Evolutionary conservation across 768 basidiomycete species (phyloP).

Genomic region (Lactarius tabidus): DNA sequence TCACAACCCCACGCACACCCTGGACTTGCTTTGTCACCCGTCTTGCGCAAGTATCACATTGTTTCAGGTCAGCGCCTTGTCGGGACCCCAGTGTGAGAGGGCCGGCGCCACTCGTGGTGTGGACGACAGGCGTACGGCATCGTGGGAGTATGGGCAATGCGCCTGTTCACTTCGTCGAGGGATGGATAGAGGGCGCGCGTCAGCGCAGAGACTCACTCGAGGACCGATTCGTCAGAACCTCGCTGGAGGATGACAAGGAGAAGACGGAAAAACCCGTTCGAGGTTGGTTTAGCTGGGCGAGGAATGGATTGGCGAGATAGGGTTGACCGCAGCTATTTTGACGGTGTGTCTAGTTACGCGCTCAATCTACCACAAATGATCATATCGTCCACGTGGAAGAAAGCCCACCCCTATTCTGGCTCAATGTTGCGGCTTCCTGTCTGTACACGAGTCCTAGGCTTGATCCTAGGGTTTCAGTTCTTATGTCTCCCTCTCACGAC

Average conservation of each 20-base stretch:
- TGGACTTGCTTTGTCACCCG: constrained; percentile 9
- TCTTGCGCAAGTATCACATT: background rate
- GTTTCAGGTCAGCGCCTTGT: background rate
- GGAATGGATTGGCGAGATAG: background rate
- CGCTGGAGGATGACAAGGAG: constrained; percentile 3
- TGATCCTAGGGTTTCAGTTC: background rate
- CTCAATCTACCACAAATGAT: background rate
- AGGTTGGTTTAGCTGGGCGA: constrained; percentile 16
- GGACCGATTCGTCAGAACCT: constrained; percentile 25
- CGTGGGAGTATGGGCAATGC: constrained; percentile 60
- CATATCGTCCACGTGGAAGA: background rate
- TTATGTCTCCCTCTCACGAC: constrained; percentile 5
- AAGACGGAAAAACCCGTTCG: background rate
- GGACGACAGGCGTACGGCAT: constrained; percentile 70
- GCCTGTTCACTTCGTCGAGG: constrained; percentile 45
- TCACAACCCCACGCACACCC: constrained; percentile 35
- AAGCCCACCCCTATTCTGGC: background rate
- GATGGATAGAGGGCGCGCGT: constrained; percentile 32
- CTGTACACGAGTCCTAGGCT: background rate
- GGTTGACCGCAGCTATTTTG: background rate
- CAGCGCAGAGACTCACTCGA: constrained; percentile 12
- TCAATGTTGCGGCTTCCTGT: too few relatives aligned
- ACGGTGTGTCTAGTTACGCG: background rate
- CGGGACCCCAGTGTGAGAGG: constrained; percentile 2
- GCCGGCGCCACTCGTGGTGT: constrained; percentile 54